A percentile compares a stretch with the other conserved stretches of the same genome.
Evolutionary conservation across 2,329 filamentous ascomycete genomes (phyloP).

Genomic region (Allantophomopsis cytisporea): DNA sequence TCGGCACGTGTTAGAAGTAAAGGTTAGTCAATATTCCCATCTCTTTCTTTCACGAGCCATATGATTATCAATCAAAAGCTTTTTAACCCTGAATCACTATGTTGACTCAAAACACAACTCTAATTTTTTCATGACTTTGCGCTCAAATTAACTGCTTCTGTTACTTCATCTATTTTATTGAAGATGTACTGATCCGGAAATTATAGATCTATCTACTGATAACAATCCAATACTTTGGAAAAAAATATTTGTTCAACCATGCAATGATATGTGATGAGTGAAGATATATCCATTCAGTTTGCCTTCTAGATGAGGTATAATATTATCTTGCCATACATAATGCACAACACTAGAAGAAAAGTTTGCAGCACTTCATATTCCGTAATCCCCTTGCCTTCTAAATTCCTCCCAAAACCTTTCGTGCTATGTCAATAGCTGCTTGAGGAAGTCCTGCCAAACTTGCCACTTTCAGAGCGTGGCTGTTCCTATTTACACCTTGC

Average conservation of each 20-base stretch:
- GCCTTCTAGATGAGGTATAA: no score
- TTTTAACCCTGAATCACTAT: slow-evolving; percentile 25
- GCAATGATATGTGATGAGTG: slow-evolving; percentile 39
- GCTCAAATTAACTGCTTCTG: slow-evolving; percentile 17
- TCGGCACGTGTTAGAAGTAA: neutral
- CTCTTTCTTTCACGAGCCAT: slow-evolving; percentile 5
- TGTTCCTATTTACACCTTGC: slow-evolving; percentile 70
- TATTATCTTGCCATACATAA: no score
- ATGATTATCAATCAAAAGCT: slow-evolving; percentile 22
- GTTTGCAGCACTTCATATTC: no score
- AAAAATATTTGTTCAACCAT: slow-evolving; percentile 57
- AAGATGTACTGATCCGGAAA: no score
- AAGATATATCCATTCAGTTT: slow-evolving; percentile 26
- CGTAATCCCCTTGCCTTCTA: neutral
- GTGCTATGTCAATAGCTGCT: slow-evolving; percentile 54
- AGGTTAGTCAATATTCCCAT: slow-evolving; percentile 10
- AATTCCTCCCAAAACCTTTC: slow-evolving; percentile 12
- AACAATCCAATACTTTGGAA: no score
- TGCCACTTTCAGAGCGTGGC: slow-evolving; percentile 93
- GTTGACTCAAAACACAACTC: slow-evolving; percentile 25
- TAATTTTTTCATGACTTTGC: slow-evolving; percentile 25
- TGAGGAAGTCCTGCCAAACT: slow-evolving; percentile 70
- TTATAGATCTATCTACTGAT: no score
- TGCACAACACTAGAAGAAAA: no score
- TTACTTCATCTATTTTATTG: no score